Conservation (phyloP, 306 rosid genomes). For the Lupinus albus region DNA sequence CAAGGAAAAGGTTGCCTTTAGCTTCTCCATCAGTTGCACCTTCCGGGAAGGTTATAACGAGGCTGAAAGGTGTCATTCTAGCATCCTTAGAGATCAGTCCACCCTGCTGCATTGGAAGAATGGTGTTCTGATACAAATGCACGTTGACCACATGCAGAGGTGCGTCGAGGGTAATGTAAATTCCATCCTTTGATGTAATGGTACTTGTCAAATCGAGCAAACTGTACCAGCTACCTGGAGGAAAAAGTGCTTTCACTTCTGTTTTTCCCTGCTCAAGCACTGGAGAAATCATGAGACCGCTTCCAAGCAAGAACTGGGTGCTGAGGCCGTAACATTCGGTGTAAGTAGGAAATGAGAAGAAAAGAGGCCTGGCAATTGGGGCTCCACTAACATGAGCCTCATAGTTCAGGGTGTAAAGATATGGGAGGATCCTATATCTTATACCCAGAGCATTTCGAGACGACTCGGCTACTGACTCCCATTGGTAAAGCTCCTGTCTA, state of each 20-base stretch:
- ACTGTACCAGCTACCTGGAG: conserved; percentile 93
- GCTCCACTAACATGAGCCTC: conserved; percentile 84
- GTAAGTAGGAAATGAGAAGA: conserved; percentile 84
- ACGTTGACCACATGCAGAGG: conserved; percentile 86
- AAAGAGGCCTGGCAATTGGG: conserved; percentile 95
- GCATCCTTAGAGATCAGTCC: conserved; percentile 85
- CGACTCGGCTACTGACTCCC: conserved; percentile 85
- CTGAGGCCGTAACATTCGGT: conserved; percentile 67
- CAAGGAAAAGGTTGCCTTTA: conserved; percentile 77
- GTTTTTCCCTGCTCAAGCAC: conserved; percentile 81
- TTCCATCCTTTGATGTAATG: conserved; percentile 54
- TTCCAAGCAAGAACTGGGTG: conserved; percentile 88
- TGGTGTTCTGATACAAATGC: conserved; percentile 82
- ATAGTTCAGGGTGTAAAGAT: conserved; percentile 88
- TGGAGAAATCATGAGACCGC: conserved; percentile 79
- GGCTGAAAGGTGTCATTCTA: conserved; percentile 75
- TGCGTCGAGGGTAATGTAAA: conserved; percentile 71
- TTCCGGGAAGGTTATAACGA: conserved; percentile 68
- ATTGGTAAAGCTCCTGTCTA: conserved; percentile 95
- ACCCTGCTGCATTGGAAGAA: conserved; percentile 92
- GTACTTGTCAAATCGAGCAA: conserved; percentile 68
- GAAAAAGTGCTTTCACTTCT: conserved; percentile 75
- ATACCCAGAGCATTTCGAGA: conserved; percentile 87
- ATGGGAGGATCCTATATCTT: conserved; percentile 87
- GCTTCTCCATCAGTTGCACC: conserved; percentile 71